phyloP scores from a whole-genome alignment of 768 basidiomycete species.

The Guyanaporus albipodus region DNA sequence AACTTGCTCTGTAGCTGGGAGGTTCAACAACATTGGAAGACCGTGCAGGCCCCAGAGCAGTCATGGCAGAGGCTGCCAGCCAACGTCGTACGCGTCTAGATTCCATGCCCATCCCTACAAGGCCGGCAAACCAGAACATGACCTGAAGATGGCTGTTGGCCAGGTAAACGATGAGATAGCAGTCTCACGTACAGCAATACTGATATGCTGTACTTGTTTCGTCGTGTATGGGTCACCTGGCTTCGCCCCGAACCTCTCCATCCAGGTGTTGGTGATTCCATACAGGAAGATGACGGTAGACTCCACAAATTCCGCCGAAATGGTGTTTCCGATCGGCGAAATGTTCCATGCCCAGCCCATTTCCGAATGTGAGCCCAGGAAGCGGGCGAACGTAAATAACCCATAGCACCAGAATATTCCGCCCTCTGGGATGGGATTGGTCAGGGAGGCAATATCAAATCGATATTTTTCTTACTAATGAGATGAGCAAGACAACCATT shows the following conservation, averaged over 20 bases:
- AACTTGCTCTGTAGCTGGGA: slow-evolving; percentile 67
- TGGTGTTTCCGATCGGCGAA: slow-evolving; percentile 45
- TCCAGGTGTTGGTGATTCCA: slow-evolving; percentile 91
- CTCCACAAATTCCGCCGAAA: slow-evolving; percentile 75
- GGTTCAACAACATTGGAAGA: slow-evolving; percentile 53
- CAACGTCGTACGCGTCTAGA: slow-evolving; percentile 68
- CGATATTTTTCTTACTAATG: slow-evolving; percentile 58
- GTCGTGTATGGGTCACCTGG: slow-evolving; percentile 83
- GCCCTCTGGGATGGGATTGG: slow-evolving; percentile 52
- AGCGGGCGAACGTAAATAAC: slow-evolving; percentile 86
- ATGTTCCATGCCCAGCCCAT: slow-evolving; percentile 96
- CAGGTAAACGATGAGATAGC: background rate
- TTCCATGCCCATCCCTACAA: slow-evolving; percentile 87
- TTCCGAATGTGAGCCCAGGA: slow-evolving; percentile 82
- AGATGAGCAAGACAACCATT: slow-evolving; percentile 88
- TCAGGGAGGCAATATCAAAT: background rate
- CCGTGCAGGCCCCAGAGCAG: slow-evolving; percentile 27
- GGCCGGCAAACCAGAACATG: slow-evolving; percentile 95
- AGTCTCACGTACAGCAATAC: slow-evolving; percentile 68
- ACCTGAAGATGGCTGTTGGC: slow-evolving; percentile 36
- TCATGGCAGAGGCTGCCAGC: slow-evolving; percentile 58
- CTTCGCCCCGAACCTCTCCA: slow-evolving; percentile 88
- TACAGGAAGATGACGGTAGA: slow-evolving; percentile 82
- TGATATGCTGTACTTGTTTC: slow-evolving; percentile 91
- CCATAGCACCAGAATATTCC: slow-evolving; percentile 93